Base-by-base conservation (phyloP, 495 filamentous ascomycete genomes). In the Tuber aestivum region DNA sequence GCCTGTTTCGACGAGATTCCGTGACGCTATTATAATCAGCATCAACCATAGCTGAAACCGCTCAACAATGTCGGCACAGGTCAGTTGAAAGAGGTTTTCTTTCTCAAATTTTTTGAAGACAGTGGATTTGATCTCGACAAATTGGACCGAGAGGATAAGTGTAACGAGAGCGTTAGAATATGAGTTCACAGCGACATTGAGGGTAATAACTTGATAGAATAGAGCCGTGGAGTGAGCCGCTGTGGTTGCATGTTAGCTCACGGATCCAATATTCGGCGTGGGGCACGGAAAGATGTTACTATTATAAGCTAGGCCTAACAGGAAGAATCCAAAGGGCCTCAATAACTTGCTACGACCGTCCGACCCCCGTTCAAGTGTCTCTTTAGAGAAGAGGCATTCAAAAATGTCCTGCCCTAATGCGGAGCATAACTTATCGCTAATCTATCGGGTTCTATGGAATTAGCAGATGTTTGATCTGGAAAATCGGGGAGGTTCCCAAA, bases 81-180 rank as follows among this genome's bases (percentile, higher is more conserved):
- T 94, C 2, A 99, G 86, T 83, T 99, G 95, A 83, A 99, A 99
- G 0, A 97, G 86, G 80, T 97, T 98, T 79, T 98, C 95, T 83
- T 97, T 97, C 82, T 97, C 94, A 78, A 97, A 95, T 72, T 94
- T 94, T 85, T 97, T 97, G 87, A 99, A 99, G 16, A 99, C 95
- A 14, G 93, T 94, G 35, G 91, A 91, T 80, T 98, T 99, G 87
- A 99, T 97, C 86, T 99, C 95, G 40, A 97, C 95, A 78, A 99
- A 99, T 83, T 97, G 95, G 81, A 97, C 97, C 0, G 93, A 96
- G 79, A 99, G 86, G 1, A 99, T 86, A 0, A 99, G 89, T 0
- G 95, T 97, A 61, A 98, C 86, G 9, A 99, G 86, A 0, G 95
- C 94, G 79, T 99, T 99, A 16, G 94, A 97, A 84, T 98, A 99